These are phyloP conservation scores for Castanea sativa DNA, from an alignment of 306 rosid genomes.

Conservation along the genomic window DNA sequence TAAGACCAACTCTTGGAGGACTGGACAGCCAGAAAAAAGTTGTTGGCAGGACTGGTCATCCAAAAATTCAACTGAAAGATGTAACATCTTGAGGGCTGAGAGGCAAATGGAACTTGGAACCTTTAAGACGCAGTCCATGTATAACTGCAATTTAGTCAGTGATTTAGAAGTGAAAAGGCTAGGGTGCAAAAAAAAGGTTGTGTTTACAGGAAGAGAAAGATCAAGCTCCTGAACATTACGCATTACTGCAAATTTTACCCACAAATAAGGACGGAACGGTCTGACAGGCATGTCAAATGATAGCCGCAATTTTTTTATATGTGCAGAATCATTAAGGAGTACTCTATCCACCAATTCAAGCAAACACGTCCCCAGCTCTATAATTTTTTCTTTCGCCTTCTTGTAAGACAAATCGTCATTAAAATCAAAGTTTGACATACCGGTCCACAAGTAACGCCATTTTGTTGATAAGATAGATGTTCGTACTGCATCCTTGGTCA, in stretches of 20 bases:
- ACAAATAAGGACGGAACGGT: neutral
- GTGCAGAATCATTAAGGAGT: neutral
- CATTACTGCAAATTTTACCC: constrained; percentile 2
- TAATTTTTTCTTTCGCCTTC: neutral
- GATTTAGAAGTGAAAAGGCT: constrained; percentile 2
- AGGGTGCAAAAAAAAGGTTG: neutral
- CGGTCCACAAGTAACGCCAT: constrained; percentile 22
- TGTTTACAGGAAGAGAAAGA: neutral
- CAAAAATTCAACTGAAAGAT: constrained; percentile 1
- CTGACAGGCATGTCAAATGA: neutral
- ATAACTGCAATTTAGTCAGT: neutral
- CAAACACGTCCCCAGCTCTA: neutral
- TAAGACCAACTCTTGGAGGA: too few relatives aligned
- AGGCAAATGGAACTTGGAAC: neutral
- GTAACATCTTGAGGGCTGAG: constrained; percentile 12
- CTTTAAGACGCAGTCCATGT: neutral
- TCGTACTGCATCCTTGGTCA: constrained; percentile 8
- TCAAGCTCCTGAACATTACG: constrained; percentile 9
- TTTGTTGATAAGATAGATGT: constrained; percentile 15
- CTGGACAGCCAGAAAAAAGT: neutral
- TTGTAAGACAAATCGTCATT: neutral
- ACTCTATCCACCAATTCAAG: constrained; percentile 4
- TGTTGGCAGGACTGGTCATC: constrained; percentile 10
- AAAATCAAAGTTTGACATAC: constrained; percentile 9
- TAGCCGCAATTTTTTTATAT: neutral